Evolutionary conservation across 768 basidiomycete genomes (phyloP), one percentile per base, ranked within the genome.

Genomic region (Podaxis rugospora): DNA sequence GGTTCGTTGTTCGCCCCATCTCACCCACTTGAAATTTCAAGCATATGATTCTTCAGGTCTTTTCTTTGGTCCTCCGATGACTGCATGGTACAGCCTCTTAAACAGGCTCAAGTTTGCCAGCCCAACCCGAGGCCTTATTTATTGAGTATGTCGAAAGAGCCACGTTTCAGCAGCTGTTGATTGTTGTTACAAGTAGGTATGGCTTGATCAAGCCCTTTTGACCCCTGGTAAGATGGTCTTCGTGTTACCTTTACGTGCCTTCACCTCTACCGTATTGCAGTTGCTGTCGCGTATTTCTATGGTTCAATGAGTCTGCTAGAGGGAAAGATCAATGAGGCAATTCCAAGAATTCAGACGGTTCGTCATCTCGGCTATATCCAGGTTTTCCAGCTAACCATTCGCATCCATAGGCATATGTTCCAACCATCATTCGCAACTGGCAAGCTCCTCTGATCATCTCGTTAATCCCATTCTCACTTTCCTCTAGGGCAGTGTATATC

Each of bases 381-480:
- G 16, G 13, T 16, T 4, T 49, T 50, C 16, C 7, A 3, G 7
- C 32, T 18, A 37, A 32, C 16, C 35, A 13, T 50, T 9, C 10
- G 16, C 46, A 9, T 32, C 9, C 32, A 7, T 64, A 90, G 86
- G 84, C 82, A 9, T 93, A 92, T 68, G 77, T 82, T 3, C 83
- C 89, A 0, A 93, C 92, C 0, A 72, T 93, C 25, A 63, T 92
- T 28, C 86, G 86, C 51, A 91, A 90, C 73, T 93, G 92, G 89
- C 87, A 57, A 63, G 80, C 55, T 23, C 21, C 3, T 53, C 21
- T 25, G 47, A 16, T 27, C 49, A 57, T 55, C 50, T 39, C 57
- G 25, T 27, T 27, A 53, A 59, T 18, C 18, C 36, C 28, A 39
- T 21, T 32, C 50, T 53, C 23, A 39, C 11, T 37, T 28, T 39